phyloP scores from a whole-genome alignment of 2,329 filamentous ascomycete species.

The Thelonectria discophora region DNA sequence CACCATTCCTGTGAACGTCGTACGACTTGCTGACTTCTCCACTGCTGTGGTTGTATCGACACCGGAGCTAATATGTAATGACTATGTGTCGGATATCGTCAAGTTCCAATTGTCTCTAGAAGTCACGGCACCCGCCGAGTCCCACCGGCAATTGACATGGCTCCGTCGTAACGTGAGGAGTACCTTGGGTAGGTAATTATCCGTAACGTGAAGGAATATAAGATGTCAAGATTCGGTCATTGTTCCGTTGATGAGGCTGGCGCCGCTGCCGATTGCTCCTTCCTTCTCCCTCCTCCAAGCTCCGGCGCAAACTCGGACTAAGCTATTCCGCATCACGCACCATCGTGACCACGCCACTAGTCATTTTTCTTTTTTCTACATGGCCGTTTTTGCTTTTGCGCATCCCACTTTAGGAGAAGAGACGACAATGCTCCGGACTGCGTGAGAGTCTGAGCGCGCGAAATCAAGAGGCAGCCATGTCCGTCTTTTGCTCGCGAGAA shows the following conservation, averaged over 20 bases:
- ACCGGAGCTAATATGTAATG: not conserved
- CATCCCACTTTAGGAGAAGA: not conserved
- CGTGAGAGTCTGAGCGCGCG: not conserved
- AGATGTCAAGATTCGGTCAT: not conserved
- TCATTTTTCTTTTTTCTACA: not conserved
- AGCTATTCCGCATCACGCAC: not conserved
- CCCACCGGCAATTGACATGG: not conserved
- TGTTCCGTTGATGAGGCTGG: not conserved
- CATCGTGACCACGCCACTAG: not conserved
- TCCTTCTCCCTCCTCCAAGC: not conserved
- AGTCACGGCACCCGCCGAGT: not conserved
- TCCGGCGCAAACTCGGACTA: slow-evolving; percentile 1
- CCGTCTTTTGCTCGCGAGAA: not conserved
- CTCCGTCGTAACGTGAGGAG: no score
- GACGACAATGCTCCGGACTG: not conserved
- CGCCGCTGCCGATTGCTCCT: slow-evolving; percentile 14
- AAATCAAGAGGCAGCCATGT: not conserved
- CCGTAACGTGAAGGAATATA: not conserved
- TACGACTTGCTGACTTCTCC: slow-evolving; percentile 19
- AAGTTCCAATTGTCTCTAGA: not conserved
- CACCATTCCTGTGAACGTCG: slow-evolving; percentile 6
- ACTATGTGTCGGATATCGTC: not conserved
- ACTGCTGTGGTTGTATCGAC: not conserved
- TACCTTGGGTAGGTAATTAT: no score
- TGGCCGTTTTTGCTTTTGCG: not conserved